These are phyloP conservation scores for Colletotrichum scovillei DNA, from an alignment of 2,329 filamentous ascomycete species.

Conservation along the genomic window DNA sequence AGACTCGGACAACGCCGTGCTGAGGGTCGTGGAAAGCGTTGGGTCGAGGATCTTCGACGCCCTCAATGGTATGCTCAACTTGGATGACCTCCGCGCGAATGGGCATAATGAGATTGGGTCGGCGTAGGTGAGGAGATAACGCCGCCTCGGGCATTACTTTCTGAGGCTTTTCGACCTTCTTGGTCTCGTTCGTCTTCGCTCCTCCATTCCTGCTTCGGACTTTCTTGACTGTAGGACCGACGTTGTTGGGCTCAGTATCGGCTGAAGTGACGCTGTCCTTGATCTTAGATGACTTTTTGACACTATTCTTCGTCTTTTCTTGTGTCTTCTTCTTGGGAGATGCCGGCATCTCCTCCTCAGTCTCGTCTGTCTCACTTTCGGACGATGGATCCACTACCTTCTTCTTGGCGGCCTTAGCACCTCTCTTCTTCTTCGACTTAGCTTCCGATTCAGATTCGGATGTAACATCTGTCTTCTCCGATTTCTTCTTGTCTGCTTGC, in stretches of 20 bases:
- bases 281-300: constrained; percentile 32
- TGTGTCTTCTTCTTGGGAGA: constrained; percentile 34
- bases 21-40: constrained; percentile 70
- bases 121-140: constrained; percentile 46
- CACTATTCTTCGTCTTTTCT: constrained; percentile 5
- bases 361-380: constrained; percentile 40
- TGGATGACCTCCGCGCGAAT: constrained; percentile 61
- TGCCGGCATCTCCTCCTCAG: constrained; percentile 22
- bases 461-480: constrained; percentile 20
- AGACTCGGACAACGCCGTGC: constrained; percentile 65
- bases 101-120: constrained; percentile 60
- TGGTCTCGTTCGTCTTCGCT: constrained; percentile 28
- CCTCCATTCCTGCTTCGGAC: background rate
- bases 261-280: background rate
- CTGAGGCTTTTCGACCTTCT: constrained; percentile 34
- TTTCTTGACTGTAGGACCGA: constrained; percentile 17
- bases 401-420: constrained; percentile 14
- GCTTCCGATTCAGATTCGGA: constrained; percentile 28
- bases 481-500: constrained; percentile 13
- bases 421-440: constrained; percentile 30
- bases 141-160: constrained; percentile 39
- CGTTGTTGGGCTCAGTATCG: constrained; percentile 12
- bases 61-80: constrained; percentile 67
- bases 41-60: constrained; percentile 63
- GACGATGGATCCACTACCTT: constrained; percentile 26